Conservation (phyloP, 2,329 filamentous ascomycete genomes). For the Exophiala xenobiotica region DNA sequence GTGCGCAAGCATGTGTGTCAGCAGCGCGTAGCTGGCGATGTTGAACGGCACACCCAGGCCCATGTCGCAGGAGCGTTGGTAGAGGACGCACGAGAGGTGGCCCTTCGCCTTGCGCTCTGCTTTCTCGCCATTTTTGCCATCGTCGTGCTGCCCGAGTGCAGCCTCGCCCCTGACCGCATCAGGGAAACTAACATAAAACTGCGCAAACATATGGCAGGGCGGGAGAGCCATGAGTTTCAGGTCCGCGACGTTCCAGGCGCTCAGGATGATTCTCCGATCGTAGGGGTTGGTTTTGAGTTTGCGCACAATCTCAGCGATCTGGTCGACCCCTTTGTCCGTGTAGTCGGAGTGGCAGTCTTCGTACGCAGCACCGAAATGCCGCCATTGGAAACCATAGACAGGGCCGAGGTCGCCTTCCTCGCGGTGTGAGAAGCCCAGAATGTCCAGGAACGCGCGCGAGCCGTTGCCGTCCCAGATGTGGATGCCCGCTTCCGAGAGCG, state of each 20-base stretch:
- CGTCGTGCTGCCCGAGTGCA: conserved; percentile 21
- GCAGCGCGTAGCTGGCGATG: conserved; percentile 87
- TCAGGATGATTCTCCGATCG: conserved; percentile 85
- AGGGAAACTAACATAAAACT: conserved; percentile 86
- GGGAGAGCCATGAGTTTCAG: conserved; percentile 85
- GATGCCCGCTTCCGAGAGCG: conserved; percentile 75
- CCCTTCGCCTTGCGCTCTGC: conserved; percentile 53
- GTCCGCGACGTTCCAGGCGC: conserved; percentile 90
- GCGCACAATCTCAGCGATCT: conserved; percentile 83
- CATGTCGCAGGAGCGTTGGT: conserved; percentile 96
- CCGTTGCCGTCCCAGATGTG: conserved; percentile 99
- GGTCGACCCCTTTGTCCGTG: conserved; percentile 83
- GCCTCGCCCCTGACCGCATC: conserved; percentile 33
- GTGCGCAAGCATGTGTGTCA: conserved; percentile 93
- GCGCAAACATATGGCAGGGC: conserved; percentile 96
- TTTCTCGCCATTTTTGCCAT: conserved; percentile 16
- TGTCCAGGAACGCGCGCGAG: conserved; percentile 84
- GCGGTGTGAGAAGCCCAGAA: conserved; percentile 74
- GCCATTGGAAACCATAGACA: conserved; percentile 98
- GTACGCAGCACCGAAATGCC: conserved; percentile 94
- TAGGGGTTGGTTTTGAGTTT: conserved; percentile 83
- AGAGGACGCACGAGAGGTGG: conserved; percentile 80
- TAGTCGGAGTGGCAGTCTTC: conserved; percentile 78
- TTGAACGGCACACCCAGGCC: conserved; percentile 97
- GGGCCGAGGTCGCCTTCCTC: conserved; percentile 88